Base-by-base conservation (phyloP, 208 protist species). In the Crithidia sp. region DNA sequence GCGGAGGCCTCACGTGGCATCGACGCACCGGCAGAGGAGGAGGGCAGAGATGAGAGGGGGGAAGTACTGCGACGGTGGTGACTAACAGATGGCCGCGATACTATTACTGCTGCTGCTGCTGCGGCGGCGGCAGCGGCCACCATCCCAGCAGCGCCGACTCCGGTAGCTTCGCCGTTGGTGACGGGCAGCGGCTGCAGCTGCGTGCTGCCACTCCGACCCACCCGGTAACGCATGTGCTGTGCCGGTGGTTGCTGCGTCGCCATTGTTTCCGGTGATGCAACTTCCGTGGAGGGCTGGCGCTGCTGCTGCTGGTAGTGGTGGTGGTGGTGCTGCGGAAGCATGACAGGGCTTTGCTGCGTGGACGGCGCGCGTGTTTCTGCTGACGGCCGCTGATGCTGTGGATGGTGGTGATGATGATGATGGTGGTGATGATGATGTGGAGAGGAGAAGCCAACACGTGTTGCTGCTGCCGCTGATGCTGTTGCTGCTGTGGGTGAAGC, bases 201-300 rank as follows among this genome's bases (percentile, higher is more conserved):
- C 41, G 65, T 77, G 65, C 73, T 77, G 40, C 73, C 73, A 16
- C 73, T 77, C 17, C 73, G 73, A 16, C 73, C 73, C 0, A 77
- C 73, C 12, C 73, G 73, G 50, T 77, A 77, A 28, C 68, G 73
- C 73, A 77, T 77, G 65, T 60, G 56, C 50, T 36, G 72, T 45
- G 60, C 39, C 37, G n/a, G 59, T 41, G 19, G 71, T 50, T 39
- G 71, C 37, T 41, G 57, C 14, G 39, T 13, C 2, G 12, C 45
- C 45, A 2, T 13, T 13, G 45, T 49, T 2, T 14, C 45, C 45
- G 45, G 12, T 49, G 45, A 1, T 5, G 43, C 49, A 40, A 37
- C 41, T 43, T 5, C 49, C 17, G 61, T 66, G 19, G 39, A 5
- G 4, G 28, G 19, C 16, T 43, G 61, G 3, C 54, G 61, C 7